Evolutionary conservation across 1,284 basidiomycete genomes (phyloP), one percentile per base, ranked within the genome.

Genomic region (Apiotrichum sp.): DNA sequence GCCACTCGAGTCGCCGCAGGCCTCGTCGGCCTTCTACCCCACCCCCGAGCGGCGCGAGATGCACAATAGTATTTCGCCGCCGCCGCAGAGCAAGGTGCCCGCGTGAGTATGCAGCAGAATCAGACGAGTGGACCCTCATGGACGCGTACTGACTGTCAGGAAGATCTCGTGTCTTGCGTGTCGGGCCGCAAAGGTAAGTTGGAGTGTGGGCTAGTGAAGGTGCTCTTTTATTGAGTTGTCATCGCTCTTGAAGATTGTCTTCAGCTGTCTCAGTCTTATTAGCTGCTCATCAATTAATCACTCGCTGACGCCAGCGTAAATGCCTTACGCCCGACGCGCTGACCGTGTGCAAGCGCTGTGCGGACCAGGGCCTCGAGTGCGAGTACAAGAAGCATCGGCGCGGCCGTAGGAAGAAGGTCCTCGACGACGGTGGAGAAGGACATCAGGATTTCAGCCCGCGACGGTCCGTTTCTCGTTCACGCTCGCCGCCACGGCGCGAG

Each of bases 341-440:
- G 44, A 62, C 63, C 3, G 52, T 58, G 3, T 67, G 65, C 47
- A 61, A 62, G 40, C 60, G 65, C 22, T 67, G 65, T 48, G 35
- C 47, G 13, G 59, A 57, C 44, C 64, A 67, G 41, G 50, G 56
- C 13, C 50, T 67, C 31, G 58, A 55, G 35, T 67, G 65, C 59
- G 58, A 65, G 44, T 67, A 67, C 52, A 61, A 62, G 53, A 64
- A 65, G 41, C 65, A 64, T 50, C 60, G 58, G 9, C 55, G 65
- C 1, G 64, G 65, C 6, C 29, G 64, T 43, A 48, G 56, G 13
- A 63, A 63, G 48, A 67, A 64, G 52, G 49, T 53, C 9, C 44
- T 53, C 35, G 52, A 7, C 16, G 22, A 14, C n/a, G 33, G 14
- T 2, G 45, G 45, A 35, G 45, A 16, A 13, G 3, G 34, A 11